A percentile compares a stretch with the other conserved stretches of the same genome.
These are phyloP conservation scores for Phaeosphaeria sp. DNA, from an alignment of 2,329 filamentous ascomycete species.

Conservation along the genomic window DNA sequence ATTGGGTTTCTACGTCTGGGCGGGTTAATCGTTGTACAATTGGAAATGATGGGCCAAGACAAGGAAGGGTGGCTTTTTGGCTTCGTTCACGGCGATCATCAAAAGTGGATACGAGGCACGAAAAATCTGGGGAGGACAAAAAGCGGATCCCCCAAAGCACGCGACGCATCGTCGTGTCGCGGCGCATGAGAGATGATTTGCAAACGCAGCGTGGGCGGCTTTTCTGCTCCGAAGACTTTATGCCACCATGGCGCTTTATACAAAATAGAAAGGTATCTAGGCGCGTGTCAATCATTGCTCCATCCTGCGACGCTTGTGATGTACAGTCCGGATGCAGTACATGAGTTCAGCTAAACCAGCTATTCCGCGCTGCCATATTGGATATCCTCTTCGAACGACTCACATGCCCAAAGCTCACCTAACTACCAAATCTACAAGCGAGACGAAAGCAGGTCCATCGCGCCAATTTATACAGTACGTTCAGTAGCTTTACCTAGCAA, in stretches of 20 bases:
- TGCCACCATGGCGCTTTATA: slow-evolving; percentile 7
- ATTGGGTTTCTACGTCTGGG: background rate
- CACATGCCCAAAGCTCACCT: too few relatives aligned
- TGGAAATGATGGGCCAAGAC: background rate
- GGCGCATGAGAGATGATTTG: slow-evolving; percentile 9
- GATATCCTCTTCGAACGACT: too few relatives aligned
- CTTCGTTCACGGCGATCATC: background rate
- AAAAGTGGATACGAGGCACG: background rate
- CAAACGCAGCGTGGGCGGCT: slow-evolving; percentile 10
- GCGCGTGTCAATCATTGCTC: background rate
- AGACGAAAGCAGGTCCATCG: too few relatives aligned
- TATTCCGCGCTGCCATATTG: too few relatives aligned
- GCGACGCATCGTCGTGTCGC: slow-evolving; percentile 1
- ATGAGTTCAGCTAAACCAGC: too few relatives aligned
- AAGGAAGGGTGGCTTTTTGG: background rate
- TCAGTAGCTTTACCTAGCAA: too few relatives aligned
- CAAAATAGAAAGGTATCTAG: slow-evolving; percentile 5
- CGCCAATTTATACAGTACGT: too few relatives aligned
- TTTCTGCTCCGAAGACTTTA: slow-evolving; percentile 3
- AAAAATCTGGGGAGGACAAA: background rate
- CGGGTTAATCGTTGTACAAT: slow-evolving; percentile 1
- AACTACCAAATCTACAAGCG: too few relatives aligned
- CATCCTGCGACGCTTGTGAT: background rate
- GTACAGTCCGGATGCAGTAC: background rate
- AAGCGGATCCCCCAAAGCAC: background rate